Percentiles rank a stretch among this genome's conserved stretches.
Conservation (phyloP, 2,329 filamentous ascomycete genomes). For the Aspergillus glaucus region DNA sequence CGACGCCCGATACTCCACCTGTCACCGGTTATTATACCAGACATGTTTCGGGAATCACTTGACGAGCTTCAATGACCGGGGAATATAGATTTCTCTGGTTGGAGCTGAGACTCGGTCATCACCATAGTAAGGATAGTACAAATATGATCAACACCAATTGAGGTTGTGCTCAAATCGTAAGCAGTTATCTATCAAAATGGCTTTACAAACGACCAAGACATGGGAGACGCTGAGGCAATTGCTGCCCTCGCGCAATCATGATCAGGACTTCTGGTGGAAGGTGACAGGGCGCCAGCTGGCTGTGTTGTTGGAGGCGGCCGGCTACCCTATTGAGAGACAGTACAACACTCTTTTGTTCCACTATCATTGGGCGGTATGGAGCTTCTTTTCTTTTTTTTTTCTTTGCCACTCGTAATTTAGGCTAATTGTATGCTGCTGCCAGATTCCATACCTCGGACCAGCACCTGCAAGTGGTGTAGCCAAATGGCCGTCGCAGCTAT, state of each 20-base stretch:
- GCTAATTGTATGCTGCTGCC: background rate
- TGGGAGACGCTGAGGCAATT: no score
- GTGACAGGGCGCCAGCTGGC: slow-evolving; percentile 9
- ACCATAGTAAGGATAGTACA: no score
- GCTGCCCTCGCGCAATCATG: background rate
- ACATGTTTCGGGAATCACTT: no score
- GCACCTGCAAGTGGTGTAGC: background rate
- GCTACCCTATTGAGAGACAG: slow-evolving; percentile 10
- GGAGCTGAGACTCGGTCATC: no score
- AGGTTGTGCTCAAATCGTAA: no score
- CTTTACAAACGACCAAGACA: no score
- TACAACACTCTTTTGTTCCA: slow-evolving; percentile 13
- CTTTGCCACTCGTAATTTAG: background rate
- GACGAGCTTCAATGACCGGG: no score
- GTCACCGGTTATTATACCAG: no score
- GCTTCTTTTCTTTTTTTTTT: background rate
- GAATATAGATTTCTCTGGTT: no score
- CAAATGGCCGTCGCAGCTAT: slow-evolving; percentile 2
- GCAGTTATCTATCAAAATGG: no score
- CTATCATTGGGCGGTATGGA: slow-evolving; percentile 9
- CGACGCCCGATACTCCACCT: no score
- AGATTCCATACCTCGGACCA: background rate
- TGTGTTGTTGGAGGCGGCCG: slow-evolving; percentile 7
- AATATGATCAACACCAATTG: no score
- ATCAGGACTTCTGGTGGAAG: slow-evolving; percentile 11